These are phyloP conservation scores for Thermomyces lanuginosus DNA, from an alignment of 2,329 filamentous ascomycete genomes.

Conservation along the genomic window DNA sequence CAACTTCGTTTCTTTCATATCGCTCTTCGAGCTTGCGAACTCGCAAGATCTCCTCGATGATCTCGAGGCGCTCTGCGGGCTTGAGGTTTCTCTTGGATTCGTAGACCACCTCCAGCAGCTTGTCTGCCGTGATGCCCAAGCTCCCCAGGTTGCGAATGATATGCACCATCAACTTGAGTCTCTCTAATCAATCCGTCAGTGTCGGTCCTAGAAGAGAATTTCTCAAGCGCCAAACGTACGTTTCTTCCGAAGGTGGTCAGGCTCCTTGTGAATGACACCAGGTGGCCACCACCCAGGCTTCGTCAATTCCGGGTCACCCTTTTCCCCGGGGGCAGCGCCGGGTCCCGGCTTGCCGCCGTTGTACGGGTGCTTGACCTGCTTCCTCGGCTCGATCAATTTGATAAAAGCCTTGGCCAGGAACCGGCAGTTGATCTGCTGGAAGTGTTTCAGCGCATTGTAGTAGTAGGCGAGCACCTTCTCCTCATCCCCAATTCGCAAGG, in stretches of 20 bases:
- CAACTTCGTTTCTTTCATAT: conserved; percentile 25
- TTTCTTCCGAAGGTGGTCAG: conserved; percentile 32
- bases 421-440: conserved; percentile 32
- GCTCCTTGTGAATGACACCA: conserved; percentile 32
- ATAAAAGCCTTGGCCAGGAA: conserved; percentile 31
- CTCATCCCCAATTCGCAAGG: conserved; percentile 23
- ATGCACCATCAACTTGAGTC: conserved; percentile 24
- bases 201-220: not conserved
- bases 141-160: conserved; percentile 24
- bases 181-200: conserved; percentile 12
- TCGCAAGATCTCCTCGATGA: conserved; percentile 26
- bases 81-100: conserved; percentile 25
- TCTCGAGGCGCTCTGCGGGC: conserved; percentile 18
- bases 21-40: conserved; percentile 26
- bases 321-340: conserved; percentile 21
- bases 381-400: conserved; percentile 31
- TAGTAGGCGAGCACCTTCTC: conserved; percentile 26
- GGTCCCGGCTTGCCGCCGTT: conserved; percentile 27
- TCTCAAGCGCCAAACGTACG: conserved; percentile 17
- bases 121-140: conserved; percentile 21
- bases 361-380: conserved; percentile 33
- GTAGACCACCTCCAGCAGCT: conserved; percentile 24
- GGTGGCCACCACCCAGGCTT: conserved; percentile 31
- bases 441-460: conserved; percentile 23
- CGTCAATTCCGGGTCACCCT: conserved; percentile 28